Conservation (phyloP, 495 filamentous ascomycete species). For the Lindgomyces ingoldianus region DNA sequence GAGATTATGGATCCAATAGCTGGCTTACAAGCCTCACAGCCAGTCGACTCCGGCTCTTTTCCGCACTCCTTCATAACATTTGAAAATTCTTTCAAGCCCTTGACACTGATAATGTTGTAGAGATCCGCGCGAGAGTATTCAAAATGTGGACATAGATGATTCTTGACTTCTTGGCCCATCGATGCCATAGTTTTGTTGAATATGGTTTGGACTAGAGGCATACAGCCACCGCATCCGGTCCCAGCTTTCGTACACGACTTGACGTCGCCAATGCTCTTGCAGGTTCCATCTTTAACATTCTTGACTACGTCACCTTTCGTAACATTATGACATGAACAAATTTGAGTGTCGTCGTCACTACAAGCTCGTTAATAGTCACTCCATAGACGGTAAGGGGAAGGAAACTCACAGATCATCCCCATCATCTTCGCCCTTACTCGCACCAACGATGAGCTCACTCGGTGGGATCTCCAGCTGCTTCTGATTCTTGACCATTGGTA, state of each 20-base stretch:
- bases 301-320: conserved; percentile 80
- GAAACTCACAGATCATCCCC: conserved; percentile 62
- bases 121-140: conserved; percentile 83
- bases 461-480: conserved; percentile 83
- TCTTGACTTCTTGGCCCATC: conserved; percentile 89
- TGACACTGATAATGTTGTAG: conserved; percentile 86
- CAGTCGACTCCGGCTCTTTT: conserved; percentile 70
- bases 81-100: conserved; percentile 70
- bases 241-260: conserved; percentile 96
- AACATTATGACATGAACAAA: conserved; percentile 97
- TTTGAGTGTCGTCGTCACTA: conserved; percentile 81
- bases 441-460: conserved; percentile 85
- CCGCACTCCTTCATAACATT: conserved; percentile 85
- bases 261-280: conserved; percentile 82
- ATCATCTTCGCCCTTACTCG: conserved; percentile 72
- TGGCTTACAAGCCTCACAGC: conserved; percentile 92
- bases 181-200: conserved; percentile 90
- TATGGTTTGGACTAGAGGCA: conserved; percentile 88
- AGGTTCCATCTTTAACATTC: conserved; percentile 75
- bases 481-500: conserved; percentile 88
- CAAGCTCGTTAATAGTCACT: conserved; percentile 6
- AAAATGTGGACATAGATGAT: conserved; percentile 84
- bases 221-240: conserved; percentile 90
- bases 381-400: not conserved
- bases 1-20: conserved; percentile 82